phyloP scores from a whole-genome alignment of 805 yeast species.

The Hanseniaspora vineae region DNA sequence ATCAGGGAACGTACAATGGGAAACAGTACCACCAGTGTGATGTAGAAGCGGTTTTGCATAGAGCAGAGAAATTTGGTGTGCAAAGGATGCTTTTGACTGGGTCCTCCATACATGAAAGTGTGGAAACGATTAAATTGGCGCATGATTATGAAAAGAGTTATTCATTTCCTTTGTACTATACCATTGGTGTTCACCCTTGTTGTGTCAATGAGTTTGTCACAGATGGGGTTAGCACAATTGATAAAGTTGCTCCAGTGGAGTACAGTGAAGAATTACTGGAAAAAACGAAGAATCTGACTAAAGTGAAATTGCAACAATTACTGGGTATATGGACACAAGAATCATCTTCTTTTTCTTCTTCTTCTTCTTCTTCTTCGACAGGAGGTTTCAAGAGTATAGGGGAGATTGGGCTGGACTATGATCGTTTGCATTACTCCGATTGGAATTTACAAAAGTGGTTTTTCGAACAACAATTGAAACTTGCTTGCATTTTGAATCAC shows the following conservation, averaged over 20 bases:
- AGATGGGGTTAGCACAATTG: not conserved
- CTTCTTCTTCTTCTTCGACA: too few relatives aligned
- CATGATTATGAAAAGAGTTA: slow-evolving; percentile 6
- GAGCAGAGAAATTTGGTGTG: slow-evolving; percentile 60
- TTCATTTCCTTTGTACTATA: slow-evolving; percentile 25
- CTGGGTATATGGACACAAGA: slow-evolving; percentile 36
- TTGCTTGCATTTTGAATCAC: slow-evolving; percentile 21
- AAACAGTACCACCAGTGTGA: slow-evolving; percentile 58
- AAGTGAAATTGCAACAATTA: slow-evolving; percentile 27
- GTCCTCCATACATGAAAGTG: slow-evolving; percentile 56
- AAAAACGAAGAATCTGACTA: slow-evolving; percentile 7
- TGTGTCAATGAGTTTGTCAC: slow-evolving; percentile 44
- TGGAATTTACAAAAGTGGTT: slow-evolving; percentile 51
- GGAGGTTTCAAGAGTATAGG: slow-evolving; percentile 76
- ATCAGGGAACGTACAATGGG: slow-evolving; percentile 66
- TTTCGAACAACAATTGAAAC: slow-evolving; percentile 62
- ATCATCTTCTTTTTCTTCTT: too few relatives aligned
- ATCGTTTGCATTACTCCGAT: slow-evolving; percentile 66
- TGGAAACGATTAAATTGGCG: slow-evolving; percentile 37
- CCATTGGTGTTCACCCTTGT: slow-evolving; percentile 96
- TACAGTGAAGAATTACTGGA: slow-evolving; percentile 1
- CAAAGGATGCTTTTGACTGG: slow-evolving; percentile 71
- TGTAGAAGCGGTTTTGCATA: slow-evolving; percentile 42
- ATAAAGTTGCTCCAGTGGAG: not conserved
- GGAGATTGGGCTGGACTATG: slow-evolving; percentile 92